Evolutionary conservation across 148 eudicot species (phyloP), one percentile per base, ranked within the genome.

Genomic region (Chenopodium suecicum): DNA sequence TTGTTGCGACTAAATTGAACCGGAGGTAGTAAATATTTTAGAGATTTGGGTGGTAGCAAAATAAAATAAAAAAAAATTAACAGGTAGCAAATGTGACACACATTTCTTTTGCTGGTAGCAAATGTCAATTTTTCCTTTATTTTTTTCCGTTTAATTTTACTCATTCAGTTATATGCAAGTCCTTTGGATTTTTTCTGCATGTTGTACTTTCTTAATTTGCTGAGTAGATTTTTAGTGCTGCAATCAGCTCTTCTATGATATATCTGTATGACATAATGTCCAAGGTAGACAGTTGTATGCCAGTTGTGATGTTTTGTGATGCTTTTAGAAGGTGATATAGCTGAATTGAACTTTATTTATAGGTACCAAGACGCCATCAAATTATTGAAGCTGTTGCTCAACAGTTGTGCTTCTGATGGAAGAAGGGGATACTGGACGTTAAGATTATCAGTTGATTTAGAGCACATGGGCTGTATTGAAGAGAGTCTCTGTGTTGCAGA

Each of bases 341-440:
- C 32, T 56, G 22, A 56, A 56, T 7, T 82, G 27, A 76, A 68
- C 29, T 41, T 14, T 81, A 20, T 74, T 67, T 64, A 77, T 41
- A 95, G 98, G 90, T 93, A 95, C 83, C 83, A 47, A 54, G 97
- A 92, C 69, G 98, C 98, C 76, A 88, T 95, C 67, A 84, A 77
- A 86, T 83, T 95, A 79, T 87, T 95, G 73, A 95, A 86, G 86
- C 84, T 83, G 67, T 84, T 95, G 78, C 76, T 95, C 70, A 80
- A 67, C n/a, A 79, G 58, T 80, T 93, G 89, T 83, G 78, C 85
- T 66, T 84, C 86, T 58, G 94, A 89, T 87, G 78, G 94, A 91
- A 88, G 98, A 88, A 91, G 98, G 86, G 98, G 98, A 79, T 93
- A 95, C 85, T 95, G 98, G 98, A 92, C 95, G 46, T 81, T 93